Percentiles rank a stretch among this genome's conserved stretches.
Evolutionary conservation across 2,329 filamentous ascomycete genomes (phyloP).

Genomic region (Scopulariopsis brevicaulis): DNA sequence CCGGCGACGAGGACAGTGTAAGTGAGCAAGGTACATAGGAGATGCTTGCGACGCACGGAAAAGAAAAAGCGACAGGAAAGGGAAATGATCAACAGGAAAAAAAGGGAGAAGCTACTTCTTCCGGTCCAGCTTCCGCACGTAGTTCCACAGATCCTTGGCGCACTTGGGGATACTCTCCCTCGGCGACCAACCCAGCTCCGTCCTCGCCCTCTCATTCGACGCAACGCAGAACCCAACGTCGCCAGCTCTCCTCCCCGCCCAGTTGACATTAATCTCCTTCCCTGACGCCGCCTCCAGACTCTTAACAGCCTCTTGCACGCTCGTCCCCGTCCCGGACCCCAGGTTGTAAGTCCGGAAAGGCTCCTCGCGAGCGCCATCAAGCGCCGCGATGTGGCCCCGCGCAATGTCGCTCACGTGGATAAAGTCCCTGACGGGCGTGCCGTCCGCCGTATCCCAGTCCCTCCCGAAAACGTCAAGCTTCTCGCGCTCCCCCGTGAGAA

Average conservation of each 20-base stretch:
- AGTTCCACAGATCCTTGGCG: constrained; percentile 21
- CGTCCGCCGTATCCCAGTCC: constrained; percentile 55
- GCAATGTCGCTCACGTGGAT: constrained; percentile 58
- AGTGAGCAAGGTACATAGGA: not conserved
- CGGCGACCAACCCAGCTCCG: constrained; percentile 29
- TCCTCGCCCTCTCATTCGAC: constrained; percentile 22
- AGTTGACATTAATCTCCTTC: constrained; percentile 22
- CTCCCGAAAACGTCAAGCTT: constrained; percentile 50
- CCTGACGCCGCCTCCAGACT: constrained; percentile 24
- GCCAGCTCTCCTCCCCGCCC: constrained; percentile 24
- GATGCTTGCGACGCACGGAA: not conserved
- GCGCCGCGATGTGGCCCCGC: constrained; percentile 50
- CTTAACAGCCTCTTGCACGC: constrained; percentile 29
- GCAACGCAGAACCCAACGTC: constrained; percentile 32
- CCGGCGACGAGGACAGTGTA: not conserved
- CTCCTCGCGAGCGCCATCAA: constrained; percentile 18
- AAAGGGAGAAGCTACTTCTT: not conserved
- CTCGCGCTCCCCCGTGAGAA: constrained; percentile 40
- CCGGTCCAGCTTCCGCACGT: constrained; percentile 10
- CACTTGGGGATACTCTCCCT: constrained; percentile 19
- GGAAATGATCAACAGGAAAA: not conserved
- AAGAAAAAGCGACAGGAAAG: not conserved
- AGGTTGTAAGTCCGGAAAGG: constrained; percentile 31
- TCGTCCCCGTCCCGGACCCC: constrained; percentile 31
- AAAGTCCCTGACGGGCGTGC: constrained; percentile 56